Evolutionary conservation across 441 rosid species (phyloP).

Genomic region (Gossypium trilobum): DNA sequence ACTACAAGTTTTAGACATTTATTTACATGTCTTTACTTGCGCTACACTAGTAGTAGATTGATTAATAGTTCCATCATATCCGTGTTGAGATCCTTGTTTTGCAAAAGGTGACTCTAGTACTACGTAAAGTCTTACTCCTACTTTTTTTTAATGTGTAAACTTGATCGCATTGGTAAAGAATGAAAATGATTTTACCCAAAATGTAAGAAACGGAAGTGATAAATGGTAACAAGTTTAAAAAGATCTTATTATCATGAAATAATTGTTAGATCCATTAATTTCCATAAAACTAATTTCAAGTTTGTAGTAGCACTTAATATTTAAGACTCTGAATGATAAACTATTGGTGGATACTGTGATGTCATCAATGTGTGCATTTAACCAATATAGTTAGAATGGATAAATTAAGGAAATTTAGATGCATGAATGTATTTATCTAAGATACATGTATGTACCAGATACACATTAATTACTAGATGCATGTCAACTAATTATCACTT

Average conservation of each 20-base stretch:
- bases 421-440: no score
- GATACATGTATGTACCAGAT: no score
- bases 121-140: constrained; percentile 66
- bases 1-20: constrained; percentile 21
- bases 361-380: no score
- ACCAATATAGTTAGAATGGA: no score
- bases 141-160: constrained; percentile 87
- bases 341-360: no score
- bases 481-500: no score
- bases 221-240: neutral
- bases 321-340: no score
- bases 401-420: no score
- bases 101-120: constrained; percentile 52
- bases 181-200: neutral
- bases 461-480: no score
- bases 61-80: constrained; percentile 16
- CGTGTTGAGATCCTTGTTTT: constrained; percentile 29
- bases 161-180: constrained; percentile 74
- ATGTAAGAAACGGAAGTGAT: neutral
- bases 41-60: constrained; percentile 22
- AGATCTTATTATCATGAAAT: neutral
- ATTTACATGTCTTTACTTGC: constrained; percentile 25
- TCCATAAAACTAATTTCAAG: neutral
- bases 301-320: neutral
- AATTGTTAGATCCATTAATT: neutral